These are phyloP conservation scores for Gnomoniopsis sp. DNA, from an alignment of 2,329 filamentous ascomycete genomes.

Conservation along the genomic window DNA sequence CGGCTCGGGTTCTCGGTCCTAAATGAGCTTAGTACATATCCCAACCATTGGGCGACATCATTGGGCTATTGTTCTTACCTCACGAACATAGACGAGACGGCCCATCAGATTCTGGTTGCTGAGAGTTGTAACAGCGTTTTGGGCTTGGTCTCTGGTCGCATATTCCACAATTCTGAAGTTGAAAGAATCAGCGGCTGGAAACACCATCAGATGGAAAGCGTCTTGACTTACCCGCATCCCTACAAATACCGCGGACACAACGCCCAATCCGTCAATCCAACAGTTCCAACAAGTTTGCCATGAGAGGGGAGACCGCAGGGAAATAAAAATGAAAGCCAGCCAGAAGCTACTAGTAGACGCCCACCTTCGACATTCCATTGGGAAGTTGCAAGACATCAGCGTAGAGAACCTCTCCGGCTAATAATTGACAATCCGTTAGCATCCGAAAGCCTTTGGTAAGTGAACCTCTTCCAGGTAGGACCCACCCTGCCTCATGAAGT, in stretches of 20 bases:
- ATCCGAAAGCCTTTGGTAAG: conserved; percentile 21
- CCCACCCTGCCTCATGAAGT: conserved; percentile 99
- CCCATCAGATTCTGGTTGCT: conserved; percentile 99
- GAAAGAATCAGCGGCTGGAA: conserved; percentile 28
- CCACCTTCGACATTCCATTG: conserved; percentile 99
- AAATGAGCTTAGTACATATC: conserved; percentile 18
- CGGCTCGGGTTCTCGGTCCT: conserved; percentile 98
- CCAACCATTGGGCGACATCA: conserved; percentile 1
- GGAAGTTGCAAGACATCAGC: conserved; percentile 99
- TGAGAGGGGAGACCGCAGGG: conserved; percentile 56
- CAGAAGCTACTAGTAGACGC: conserved; percentile 85
- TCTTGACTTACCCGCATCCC: conserved; percentile 92
- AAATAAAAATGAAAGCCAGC: conserved; percentile 78
- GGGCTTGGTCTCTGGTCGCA: conserved; percentile 97
- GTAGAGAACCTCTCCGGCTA: conserved; percentile 98
- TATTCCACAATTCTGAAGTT: conserved; percentile 94
- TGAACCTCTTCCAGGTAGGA: conserved; percentile 19
- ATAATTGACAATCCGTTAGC: conserved; percentile 34
- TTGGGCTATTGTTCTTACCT: conserved; percentile 57
- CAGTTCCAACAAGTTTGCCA: conserved; percentile 71
- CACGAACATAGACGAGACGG: conserved; percentile 95
- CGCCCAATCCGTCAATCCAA: conserved; percentile 99
- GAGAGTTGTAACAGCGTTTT: conserved; percentile 93
- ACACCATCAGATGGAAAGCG: background rate
- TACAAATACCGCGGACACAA: conserved; percentile 85